These are phyloP conservation scores for Chaetomium globosum DNA, from an alignment of 2,329 filamentous ascomycete genomes.

Conservation along the genomic window DNA sequence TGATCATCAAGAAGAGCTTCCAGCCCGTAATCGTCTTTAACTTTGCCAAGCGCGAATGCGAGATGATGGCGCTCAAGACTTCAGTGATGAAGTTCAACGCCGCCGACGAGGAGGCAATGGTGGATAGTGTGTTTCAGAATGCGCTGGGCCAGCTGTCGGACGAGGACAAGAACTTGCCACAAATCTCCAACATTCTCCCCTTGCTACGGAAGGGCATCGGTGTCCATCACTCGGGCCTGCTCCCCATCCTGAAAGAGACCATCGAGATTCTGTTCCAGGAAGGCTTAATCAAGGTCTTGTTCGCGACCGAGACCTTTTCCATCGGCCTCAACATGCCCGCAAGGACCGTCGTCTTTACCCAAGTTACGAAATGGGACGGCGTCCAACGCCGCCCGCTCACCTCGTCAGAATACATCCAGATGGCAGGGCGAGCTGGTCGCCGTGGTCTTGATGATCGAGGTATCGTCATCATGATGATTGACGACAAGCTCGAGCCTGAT, in stretches of 20 bases:
- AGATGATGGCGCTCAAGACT: conserved; percentile 85
- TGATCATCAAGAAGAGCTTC: conserved; percentile 97
- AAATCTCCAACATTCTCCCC: conserved; percentile 88
- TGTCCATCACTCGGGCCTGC: conserved; percentile 91
- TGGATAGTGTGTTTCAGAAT: conserved; percentile 88
- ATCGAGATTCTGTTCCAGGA: conserved; percentile 99
- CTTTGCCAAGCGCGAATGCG: conserved; percentile 97
- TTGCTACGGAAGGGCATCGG: conserved; percentile 89
- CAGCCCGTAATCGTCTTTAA: conserved; percentile 99
- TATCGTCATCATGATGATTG: conserved; percentile 99
- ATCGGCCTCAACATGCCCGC: conserved; percentile 99
- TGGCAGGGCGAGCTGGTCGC: conserved; percentile 96
- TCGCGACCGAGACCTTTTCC: conserved; percentile 97
- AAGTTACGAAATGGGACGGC: conserved; percentile 93
- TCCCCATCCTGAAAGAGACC: conserved; percentile 96
- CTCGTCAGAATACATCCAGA: conserved; percentile 95
- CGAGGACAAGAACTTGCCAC: conserved; percentile 83
- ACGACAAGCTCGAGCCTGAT: conserved; percentile 91
- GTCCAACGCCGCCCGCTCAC: conserved; percentile 78
- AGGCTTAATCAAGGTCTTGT: conserved; percentile 94
- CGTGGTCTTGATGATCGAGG: conserved; percentile 96
- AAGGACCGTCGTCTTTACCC: conserved; percentile 98
- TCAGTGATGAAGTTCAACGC: conserved; percentile 91
- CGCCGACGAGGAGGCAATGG: conserved; percentile 92
- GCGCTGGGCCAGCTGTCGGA: conserved; percentile 92